Evolutionary conservation across 805 yeast species (phyloP), one percentile per base, ranked within the genome.

Genomic region (Grigorovia yakushimaensis): DNA sequence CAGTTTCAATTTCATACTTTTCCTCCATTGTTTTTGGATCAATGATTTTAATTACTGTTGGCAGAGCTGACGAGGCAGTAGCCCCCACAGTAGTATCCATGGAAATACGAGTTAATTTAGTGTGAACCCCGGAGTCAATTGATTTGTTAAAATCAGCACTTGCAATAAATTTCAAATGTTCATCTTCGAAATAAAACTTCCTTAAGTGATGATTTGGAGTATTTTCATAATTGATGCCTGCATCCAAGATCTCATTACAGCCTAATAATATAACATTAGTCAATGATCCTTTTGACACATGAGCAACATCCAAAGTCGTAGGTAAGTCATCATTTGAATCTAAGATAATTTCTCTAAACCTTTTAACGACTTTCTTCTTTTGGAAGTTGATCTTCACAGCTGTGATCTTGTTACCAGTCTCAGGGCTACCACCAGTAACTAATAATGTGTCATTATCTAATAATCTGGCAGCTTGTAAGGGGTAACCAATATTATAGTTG

Each of bases 351-450:
- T 85, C 93, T 49, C 88, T 68, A 56, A 73, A 79, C 52, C 79
- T 71, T 55, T 78, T 82, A 47, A 83, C 65, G 11, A 62, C 70
- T 62, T 61, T 64, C 36, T 59, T 58, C 47, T 73, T 72, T 33
- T 71, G 71, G 46, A 82, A 78, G 56, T 78, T 75, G 42, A 84
- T 71, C 42, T 76, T 66, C 39, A 84, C 62, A 2, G 83, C 82
- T 4, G 88, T 79, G 51, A 91, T 69, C 61, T 84, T 87, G 65
- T 91, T 91, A 39, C 89, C 84, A 47, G 88, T 80, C 27, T 95
- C 96, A 58, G 87, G 83, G 27, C 97, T 97, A 41, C 98, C 98
- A 39, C 98, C 98, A 2, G 88, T 80, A 24, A 83, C 83, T 43
- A 88, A 64, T 23, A 89, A 62, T 1, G 81, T 75, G 50, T 71